phyloP scores from a whole-genome alignment of 352 stramenopile genomes.

The Pythium guiyangense region DNA sequence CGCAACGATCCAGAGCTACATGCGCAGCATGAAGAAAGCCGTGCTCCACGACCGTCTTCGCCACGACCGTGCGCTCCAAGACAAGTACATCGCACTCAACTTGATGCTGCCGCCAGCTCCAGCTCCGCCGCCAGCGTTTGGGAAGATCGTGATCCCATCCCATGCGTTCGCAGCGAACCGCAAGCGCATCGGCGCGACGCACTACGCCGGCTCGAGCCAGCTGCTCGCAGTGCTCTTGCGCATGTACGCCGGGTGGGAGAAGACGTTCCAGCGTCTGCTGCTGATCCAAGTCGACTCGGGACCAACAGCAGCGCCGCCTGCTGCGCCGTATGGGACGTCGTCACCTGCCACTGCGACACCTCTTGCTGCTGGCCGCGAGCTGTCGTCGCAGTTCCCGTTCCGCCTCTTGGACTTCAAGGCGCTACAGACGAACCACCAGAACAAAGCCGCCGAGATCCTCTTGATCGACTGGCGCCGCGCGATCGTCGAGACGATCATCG shows the following conservation, averaged over 20 bases:
- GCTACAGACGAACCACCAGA: slow-evolving; percentile 67
- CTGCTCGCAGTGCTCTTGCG: slow-evolving; percentile 80
- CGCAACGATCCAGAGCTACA: slow-evolving; percentile 87
- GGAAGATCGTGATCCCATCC: slow-evolving; percentile 75
- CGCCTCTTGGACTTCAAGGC: slow-evolving; percentile 82
- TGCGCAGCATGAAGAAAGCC: slow-evolving; percentile 90
- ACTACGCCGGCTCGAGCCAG: slow-evolving; percentile 55
- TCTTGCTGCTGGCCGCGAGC: slow-evolving; percentile 17
- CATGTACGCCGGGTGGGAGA: slow-evolving; percentile 90
- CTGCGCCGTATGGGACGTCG: background rate
- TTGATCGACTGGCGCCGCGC: slow-evolving; percentile 86
- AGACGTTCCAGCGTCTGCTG: slow-evolving; percentile 73
- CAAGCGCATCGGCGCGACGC: slow-evolving; percentile 33
- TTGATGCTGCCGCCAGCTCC: slow-evolving; percentile 35
- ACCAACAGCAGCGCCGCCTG: background rate
- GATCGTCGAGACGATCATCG: slow-evolving; percentile 91
- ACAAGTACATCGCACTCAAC: slow-evolving; percentile 67
- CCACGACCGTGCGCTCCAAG: slow-evolving; percentile 45
- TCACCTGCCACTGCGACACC: background rate
- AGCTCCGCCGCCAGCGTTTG: slow-evolving; percentile 31
- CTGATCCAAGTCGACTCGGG: slow-evolving; percentile 56
- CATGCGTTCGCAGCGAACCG: slow-evolving; percentile 60
- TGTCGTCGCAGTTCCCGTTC: slow-evolving; percentile 72
- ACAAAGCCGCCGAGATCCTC: slow-evolving; percentile 72
- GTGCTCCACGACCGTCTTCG: slow-evolving; percentile 68